A percentile compares a stretch with the other conserved stretches of the same genome.
phyloP scores from a whole-genome alignment of 768 basidiomycete genomes.

The Imleria badia region DNA sequence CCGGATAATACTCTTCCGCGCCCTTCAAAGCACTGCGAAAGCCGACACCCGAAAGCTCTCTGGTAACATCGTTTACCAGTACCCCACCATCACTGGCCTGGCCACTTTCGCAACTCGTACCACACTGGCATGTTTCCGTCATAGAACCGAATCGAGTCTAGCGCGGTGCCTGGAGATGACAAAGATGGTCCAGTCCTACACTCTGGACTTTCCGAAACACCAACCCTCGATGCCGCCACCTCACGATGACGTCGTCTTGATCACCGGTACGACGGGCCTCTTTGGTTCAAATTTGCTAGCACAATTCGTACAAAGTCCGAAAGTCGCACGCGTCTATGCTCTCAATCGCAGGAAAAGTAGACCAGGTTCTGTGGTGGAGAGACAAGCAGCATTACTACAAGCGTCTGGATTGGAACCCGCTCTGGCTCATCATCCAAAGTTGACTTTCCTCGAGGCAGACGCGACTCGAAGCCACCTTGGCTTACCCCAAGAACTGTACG shows the following conservation, averaged over 20 bases:
- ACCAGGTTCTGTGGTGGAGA: constrained; percentile 17
- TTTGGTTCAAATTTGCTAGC: constrained; percentile 32
- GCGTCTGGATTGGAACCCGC: constrained; percentile 32
- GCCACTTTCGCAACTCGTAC: constrained; percentile 17
- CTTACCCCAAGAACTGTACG: constrained; percentile 24
- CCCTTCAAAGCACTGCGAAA: constrained; percentile 28
- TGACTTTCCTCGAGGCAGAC: constrained; percentile 34
- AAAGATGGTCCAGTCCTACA: constrained; percentile 1
- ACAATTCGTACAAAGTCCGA: constrained; percentile 15
- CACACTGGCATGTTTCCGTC: constrained; percentile 10
- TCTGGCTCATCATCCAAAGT: constrained; percentile 29
- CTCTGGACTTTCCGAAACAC: constrained; percentile 8
- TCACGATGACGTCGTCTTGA: constrained; percentile 21
- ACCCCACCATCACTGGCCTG: constrained; percentile 34
- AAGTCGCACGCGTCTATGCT: constrained; percentile 27
- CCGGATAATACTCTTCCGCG: constrained; percentile 38
- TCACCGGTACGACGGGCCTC: constrained; percentile 37
- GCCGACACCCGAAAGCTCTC: constrained; percentile 22
- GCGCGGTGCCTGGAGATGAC: constrained; percentile 18
- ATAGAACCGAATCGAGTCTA: constrained; percentile 12
- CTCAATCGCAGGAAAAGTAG: constrained; percentile 24
- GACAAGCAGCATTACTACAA: constrained; percentile 29
- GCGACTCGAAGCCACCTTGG: constrained; percentile 24
- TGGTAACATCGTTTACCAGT: constrained; percentile 35
- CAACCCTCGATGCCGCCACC: neutral